Conservation (phyloP, 2,329 filamentous ascomycete species). For the Cercospora sp. region DNA sequence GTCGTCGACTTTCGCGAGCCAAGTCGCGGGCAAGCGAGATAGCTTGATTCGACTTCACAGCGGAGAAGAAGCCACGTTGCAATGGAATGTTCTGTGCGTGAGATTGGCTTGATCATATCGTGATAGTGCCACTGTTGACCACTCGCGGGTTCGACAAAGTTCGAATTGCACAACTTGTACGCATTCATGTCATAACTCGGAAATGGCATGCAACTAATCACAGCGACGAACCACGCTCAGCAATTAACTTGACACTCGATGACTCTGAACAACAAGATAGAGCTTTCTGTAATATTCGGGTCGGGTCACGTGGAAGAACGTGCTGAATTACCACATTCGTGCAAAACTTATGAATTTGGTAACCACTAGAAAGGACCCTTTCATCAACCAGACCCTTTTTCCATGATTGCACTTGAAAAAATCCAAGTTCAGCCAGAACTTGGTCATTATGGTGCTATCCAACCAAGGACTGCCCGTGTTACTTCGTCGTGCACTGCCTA, state of each 20-base stretch:
- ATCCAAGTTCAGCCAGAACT: not conserved
- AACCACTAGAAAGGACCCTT: not conserved
- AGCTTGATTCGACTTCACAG: constrained; percentile 9
- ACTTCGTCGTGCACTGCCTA: not conserved
- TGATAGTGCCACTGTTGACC: not conserved
- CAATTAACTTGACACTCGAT: not conserved
- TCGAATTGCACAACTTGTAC: not conserved
- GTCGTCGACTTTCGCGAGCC: not conserved
- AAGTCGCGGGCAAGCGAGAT: constrained; percentile 3
- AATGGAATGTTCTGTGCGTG: not conserved
- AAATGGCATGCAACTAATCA: not conserved
- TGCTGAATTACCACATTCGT: not conserved
- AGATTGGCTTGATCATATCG: not conserved
- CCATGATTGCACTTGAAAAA: not conserved
- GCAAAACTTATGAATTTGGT: not conserved
- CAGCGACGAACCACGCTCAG: not conserved
- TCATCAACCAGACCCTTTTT: not conserved
- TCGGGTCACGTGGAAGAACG: not conserved
- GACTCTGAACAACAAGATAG: no score
- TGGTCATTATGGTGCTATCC: not conserved
- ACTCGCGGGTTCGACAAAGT: not conserved
- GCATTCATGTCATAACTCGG: no score
- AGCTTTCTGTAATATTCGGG: no score
- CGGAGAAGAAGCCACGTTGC: not conserved
- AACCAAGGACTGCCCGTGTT: not conserved